These are phyloP conservation scores for Curvularia verruculosa DNA, from an alignment of 2,329 filamentous ascomycete genomes.

Conservation along the genomic window DNA sequence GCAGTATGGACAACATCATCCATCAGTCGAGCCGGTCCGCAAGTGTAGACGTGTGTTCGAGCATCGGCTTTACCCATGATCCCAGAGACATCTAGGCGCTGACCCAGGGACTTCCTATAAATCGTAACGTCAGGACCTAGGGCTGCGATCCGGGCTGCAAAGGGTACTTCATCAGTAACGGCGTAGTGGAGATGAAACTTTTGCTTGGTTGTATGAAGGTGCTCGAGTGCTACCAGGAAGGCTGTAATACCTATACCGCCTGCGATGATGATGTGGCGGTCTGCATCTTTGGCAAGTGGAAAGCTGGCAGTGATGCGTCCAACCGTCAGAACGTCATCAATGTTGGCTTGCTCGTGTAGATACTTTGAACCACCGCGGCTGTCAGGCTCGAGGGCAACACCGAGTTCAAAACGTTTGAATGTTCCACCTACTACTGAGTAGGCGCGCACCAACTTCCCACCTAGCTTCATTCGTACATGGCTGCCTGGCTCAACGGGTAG, in stretches of 20 bases:
- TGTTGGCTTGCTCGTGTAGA: conserved; percentile 57
- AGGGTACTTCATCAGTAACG: conserved; percentile 62
- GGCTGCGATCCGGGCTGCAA: conserved; percentile 54
- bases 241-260: conserved; percentile 72
- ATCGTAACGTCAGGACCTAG: conserved; percentile 55
- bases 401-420: conserved; percentile 60
- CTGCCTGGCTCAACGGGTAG: conserved; percentile 54
- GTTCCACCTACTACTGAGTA: conserved; percentile 66
- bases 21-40: conserved; percentile 65
- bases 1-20: conserved; percentile 56
- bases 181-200: conserved; percentile 65
- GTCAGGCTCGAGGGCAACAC: conserved; percentile 61
- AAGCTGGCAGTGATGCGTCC: conserved; percentile 60
- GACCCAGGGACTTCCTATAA: conserved; percentile 60
- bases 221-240: conserved; percentile 60
- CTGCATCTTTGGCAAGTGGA: conserved; percentile 55
- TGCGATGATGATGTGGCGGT: conserved; percentile 67
- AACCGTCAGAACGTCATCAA: conserved; percentile 60
- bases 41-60: conserved; percentile 67
- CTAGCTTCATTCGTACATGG: conserved; percentile 64
- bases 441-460: conserved; percentile 61
- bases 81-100: conserved; percentile 59
- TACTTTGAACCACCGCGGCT: conserved; percentile 68
- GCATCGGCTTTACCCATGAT: conserved; percentile 57
- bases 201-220: conserved; percentile 33